Percentiles rank a stretch among this genome's conserved stretches.
phyloP scores from a whole-genome alignment of 331 rosid species.

The Acacia concinna region DNA sequence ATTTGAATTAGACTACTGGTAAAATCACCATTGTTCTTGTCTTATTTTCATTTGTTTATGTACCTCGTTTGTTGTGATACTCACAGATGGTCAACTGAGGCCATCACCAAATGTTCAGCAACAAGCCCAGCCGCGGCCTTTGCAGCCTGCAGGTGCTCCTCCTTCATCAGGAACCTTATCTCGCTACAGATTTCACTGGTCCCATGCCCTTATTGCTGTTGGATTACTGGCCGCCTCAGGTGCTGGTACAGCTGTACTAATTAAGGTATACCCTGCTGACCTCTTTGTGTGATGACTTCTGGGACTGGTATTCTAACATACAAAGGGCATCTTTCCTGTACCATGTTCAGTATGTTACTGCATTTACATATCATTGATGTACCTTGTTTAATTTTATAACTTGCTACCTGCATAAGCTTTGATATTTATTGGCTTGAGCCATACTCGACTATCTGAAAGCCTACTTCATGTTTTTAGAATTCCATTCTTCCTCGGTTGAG shows the following conservation, averaged over 20 bases:
- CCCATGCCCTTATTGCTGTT: slow-evolving; percentile 60
- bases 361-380: slow-evolving; percentile 21
- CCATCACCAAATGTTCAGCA: slow-evolving; percentile 46
- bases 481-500: slow-evolving; percentile 71
- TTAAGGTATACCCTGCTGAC: slow-evolving; percentile 54
- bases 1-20: background rate
- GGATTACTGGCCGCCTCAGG: slow-evolving; percentile 70
- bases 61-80: slow-evolving; percentile 23
- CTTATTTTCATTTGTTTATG: too few species aligned
- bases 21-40: background rate
- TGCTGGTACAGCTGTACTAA: slow-evolving; percentile 62
- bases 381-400: background rate
- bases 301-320: background rate
- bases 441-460: slow-evolving; percentile 20
- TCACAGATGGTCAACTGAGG: slow-evolving; percentile 51
- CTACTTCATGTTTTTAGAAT: slow-evolving; percentile 55
- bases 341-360: slow-evolving; percentile 7
- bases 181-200: slow-evolving; percentile 62
- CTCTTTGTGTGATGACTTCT: slow-evolving; percentile 12
- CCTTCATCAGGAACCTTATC: slow-evolving; percentile 41
- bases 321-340: background rate
- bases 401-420: slow-evolving; percentile 11
- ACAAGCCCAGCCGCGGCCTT: slow-evolving; percentile 46
- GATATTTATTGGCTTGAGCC: slow-evolving; percentile 15
- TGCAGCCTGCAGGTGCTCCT: slow-evolving; percentile 45